Conservation (phyloP, 345 rosid species). For the Nephelium lappaceum region DNA sequence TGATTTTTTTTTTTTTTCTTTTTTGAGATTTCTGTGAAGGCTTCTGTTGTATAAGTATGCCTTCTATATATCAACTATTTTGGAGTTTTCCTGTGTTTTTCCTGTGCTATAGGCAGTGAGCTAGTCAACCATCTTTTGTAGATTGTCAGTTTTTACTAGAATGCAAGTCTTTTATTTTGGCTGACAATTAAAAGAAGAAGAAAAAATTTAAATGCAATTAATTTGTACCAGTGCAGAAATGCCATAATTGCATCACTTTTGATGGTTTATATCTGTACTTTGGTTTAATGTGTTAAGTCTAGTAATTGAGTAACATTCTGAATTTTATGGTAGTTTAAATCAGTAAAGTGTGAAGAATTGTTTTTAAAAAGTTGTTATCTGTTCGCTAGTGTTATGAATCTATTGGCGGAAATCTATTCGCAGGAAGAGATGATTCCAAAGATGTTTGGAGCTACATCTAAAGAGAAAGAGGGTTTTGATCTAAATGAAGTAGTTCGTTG, state of each 20-base stretch:
- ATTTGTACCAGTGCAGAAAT: background rate
- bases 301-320: background rate
- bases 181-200: background rate
- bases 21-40: background rate
- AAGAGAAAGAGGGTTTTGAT: slow-evolving; percentile 69
- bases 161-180: background rate
- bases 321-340: slow-evolving; percentile 22
- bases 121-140: background rate
- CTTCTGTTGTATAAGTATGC: background rate
- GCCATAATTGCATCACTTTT: background rate
- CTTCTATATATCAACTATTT: no score
- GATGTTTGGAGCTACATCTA: slow-evolving; percentile 54
- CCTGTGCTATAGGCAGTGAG: background rate
- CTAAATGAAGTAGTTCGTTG: slow-evolving; percentile 57
- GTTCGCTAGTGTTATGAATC: slow-evolving; percentile 95
- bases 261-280: background rate
- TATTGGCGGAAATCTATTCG: slow-evolving; percentile 96
- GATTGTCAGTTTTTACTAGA: background rate
- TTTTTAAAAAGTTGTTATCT: slow-evolving; percentile 20
- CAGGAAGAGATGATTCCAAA: slow-evolving; percentile 90
- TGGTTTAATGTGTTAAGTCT: background rate
- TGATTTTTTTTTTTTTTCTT: no score
- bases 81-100: background rate
- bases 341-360: slow-evolving; percentile 10
- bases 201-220: background rate